A percentile compares a stretch with the other conserved stretches of the same genome.
Evolutionary conservation across 306 rosid genomes (phyloP).

Genomic region (Pyrus pyrifolia): DNA sequence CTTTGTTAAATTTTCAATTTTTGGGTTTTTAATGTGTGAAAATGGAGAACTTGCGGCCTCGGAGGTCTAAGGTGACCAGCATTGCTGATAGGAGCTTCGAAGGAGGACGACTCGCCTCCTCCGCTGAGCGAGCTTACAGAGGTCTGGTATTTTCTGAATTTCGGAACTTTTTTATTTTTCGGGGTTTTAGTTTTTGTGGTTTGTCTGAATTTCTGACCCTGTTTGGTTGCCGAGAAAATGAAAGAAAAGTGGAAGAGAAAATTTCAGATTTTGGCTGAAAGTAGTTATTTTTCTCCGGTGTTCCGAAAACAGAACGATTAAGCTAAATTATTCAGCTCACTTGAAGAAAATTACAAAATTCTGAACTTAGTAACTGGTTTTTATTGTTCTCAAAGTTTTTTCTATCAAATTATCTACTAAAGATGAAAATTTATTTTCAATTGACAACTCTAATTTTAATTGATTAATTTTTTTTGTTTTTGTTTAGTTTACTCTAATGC

Average conservation of each 20-base stretch:
- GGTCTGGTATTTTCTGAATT: slow-evolving; percentile 32
- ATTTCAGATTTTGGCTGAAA: neutral
- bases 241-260: neutral
- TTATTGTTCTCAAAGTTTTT: neutral
- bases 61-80: slow-evolving; percentile 34
- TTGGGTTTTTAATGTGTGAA: slow-evolving; percentile 30
- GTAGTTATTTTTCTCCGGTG: neutral
- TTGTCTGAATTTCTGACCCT: neutral
- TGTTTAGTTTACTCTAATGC: neutral
- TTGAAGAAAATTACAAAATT: neutral
- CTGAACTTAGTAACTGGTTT: neutral
- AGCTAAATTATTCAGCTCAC: neutral
- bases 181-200: neutral
- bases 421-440: neutral
- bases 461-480: neutral
- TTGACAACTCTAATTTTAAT: neutral
- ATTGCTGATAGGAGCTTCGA: slow-evolving; percentile 24
- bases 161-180: neutral
- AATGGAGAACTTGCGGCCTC: slow-evolving; percentile 53
- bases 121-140: slow-evolving; percentile 21
- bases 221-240: slow-evolving; percentile 4
- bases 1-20: neutral
- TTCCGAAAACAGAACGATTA: neutral
- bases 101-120: slow-evolving; percentile 15
- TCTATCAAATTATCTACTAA: neutral